Evolutionary conservation across 2,329 filamentous ascomycete species (phyloP).

Genomic region (Penicillium sp.): DNA sequence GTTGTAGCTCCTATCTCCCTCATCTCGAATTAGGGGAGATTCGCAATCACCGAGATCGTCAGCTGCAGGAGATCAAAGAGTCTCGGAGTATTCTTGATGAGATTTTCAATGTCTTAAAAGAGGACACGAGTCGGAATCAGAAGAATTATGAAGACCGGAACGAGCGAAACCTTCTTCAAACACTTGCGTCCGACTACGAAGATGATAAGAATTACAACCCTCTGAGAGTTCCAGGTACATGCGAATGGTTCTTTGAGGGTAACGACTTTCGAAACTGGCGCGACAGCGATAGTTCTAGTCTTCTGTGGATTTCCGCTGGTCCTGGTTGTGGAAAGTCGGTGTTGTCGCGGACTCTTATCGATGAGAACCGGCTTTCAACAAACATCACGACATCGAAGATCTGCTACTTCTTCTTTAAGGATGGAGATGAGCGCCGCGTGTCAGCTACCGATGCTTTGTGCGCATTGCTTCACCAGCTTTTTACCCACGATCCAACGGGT

Average conservation of each 20-base stretch:
- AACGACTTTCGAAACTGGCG: not conserved
- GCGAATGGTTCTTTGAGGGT: constrained; percentile 32
- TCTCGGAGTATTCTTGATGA: not conserved
- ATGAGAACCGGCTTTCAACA: not conserved
- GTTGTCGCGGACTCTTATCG: not conserved
- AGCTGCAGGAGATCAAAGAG: not conserved
- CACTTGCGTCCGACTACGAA: constrained; percentile 27
- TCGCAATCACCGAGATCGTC: not conserved
- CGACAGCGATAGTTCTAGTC: not conserved
- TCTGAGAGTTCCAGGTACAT: constrained; percentile 30
- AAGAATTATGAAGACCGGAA: not conserved
- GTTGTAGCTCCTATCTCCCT: not conserved
- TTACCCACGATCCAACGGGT: not conserved
- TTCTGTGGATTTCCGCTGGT: not conserved
- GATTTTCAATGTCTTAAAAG: not conserved
- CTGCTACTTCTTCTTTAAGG: not conserved
- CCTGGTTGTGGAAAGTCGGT: not conserved
- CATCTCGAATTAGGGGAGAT: not conserved
- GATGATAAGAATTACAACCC: constrained; percentile 31
- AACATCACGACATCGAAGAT: not conserved
- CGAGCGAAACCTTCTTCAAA: constrained; percentile 14
- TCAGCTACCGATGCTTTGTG: not conserved
- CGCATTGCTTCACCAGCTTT: not conserved
- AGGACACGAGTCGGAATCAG: not conserved
- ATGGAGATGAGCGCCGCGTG: not conserved